Evolutionary conservation across 2,329 filamentous ascomycete species (phyloP), one percentile per base, ranked within the genome.

Genomic region (Diaporthe sp.): DNA sequence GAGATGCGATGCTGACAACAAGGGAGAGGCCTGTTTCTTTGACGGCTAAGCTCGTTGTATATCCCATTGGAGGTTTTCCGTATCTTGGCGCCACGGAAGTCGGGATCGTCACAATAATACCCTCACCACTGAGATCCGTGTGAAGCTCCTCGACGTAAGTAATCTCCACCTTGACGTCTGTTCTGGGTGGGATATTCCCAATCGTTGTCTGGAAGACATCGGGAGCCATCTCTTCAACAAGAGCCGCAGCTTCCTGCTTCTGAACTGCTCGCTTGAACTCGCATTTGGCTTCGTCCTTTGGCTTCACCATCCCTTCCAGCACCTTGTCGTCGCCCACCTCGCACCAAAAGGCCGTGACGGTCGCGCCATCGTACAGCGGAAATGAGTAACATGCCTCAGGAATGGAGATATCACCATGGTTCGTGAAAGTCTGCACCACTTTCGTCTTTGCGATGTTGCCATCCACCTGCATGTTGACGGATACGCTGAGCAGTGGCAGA

Each of bases 31-130:
- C 28, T 1, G 25, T n/a, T 3, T 51, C 44, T 3, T 8, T n/a
- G 28, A 31, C 19, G 12, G 12, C 12, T 5, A 10, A 49, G 5
- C 17, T 51, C 1, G 10, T 46, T 1, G 9, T 6, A 17, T 34
- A 67, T 2, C 61, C 61, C 10, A 19, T 5, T 9, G 61, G 61
- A 3, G 61, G 44, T 4, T 2, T 49, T 12, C 61, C 42, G 44
- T 67, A 67, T n/a, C 61, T 49, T n/a, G 61, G 61, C 28, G 44
- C 61, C 9, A 67, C 19, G 1, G 61, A 51, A 5, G 25, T 67
- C 10, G 61, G 61, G 17, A 67, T 62, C 3, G n/a, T 44, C 39
- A 62, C 37, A 19, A 62, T 3, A 12, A 28, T 19, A 0, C 59
- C 59, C 4, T 44, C 39, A 1, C 59, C 59, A 8, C n/a, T 22